Evolutionary conservation across 1,139 yeast genomes (phyloP), one percentile per base, ranked within the genome.

Genomic region (Scheffersomyces illinoinensis): DNA sequence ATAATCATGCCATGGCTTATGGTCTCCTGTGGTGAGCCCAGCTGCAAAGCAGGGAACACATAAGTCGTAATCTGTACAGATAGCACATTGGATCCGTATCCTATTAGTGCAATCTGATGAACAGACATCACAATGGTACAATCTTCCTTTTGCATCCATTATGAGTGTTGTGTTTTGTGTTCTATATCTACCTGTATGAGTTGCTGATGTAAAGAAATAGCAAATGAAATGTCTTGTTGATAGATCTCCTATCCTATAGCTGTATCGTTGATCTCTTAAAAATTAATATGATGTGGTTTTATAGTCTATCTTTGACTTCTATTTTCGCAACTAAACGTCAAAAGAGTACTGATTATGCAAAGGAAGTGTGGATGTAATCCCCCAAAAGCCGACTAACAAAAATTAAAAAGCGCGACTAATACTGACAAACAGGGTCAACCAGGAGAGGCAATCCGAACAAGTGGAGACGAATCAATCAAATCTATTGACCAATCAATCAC

Each of bases 31-130:
- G 43, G 86, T 78, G 21, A 85, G 79, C 14, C 99, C 99, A 61
- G 88, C 85, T 3, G 97, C 89, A 76, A 95, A 95, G 72, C 99
- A 95, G 5, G 97, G 97, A 8, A 96, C 98, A 78, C 99, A 95
- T 39, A 95, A 78, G 71, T 95, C 99, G 69, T 95, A 96, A 72
- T 95, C 98, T 4, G 88, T 82, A 75, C 99, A 95, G 53, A 88
- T 89, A 0, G 98, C 98, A 77, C 99, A 95, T 59, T 91, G 84
- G 56, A 95, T 88, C 62, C 98, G 83, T 58, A 95, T 96, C 66
- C 98, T 79, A 69, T 93, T 89, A 5, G 98, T 93, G 71, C 98
- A 91, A 72, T 95, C 99, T 4, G 97, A 84, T 26, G 97, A 89
- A 71, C 99, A 95, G 20, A 91, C 92, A 75, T 95, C 99, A 76